A percentile compares a stretch with the other conserved stretches of the same genome.
These are phyloP conservation scores for Xerocomus minutiporus DNA, from an alignment of 1,284 basidiomycete genomes.

Conservation along the genomic window DNA sequence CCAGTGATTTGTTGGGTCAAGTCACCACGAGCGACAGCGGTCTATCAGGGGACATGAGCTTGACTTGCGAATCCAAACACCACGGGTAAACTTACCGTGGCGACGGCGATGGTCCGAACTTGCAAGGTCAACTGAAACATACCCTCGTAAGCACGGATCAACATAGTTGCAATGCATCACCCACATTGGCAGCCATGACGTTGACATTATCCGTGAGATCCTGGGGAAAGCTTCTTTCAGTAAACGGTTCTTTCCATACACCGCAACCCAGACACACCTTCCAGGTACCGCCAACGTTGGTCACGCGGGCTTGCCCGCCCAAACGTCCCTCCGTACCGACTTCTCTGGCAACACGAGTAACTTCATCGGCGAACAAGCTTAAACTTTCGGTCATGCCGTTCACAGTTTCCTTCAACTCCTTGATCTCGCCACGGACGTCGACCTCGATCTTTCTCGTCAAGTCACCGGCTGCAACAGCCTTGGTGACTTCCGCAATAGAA, in stretches of 20 bases:
- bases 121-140: slow-evolving; percentile 78
- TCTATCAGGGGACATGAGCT: slow-evolving; percentile 39
- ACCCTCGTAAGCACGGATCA: slow-evolving; percentile 1
- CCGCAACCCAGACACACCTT: slow-evolving; percentile 53
- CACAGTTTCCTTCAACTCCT: slow-evolving; percentile 82
- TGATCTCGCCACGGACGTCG: slow-evolving; percentile 86
- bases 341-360: slow-evolving; percentile 82
- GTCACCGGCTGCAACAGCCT: slow-evolving; percentile 87
- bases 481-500: slow-evolving; percentile 81
- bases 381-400: slow-evolving; percentile 90
- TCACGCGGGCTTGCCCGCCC: slow-evolving; percentile 83
- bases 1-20: slow-evolving; percentile 91
- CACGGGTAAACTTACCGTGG: slow-evolving; percentile 51
- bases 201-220: slow-evolving; percentile 95
- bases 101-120: slow-evolving; percentile 92
- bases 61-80: not conserved
- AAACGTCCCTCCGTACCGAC: slow-evolving; percentile 90
- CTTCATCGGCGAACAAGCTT: slow-evolving; percentile 84
- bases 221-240: slow-evolving; percentile 21
- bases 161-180: slow-evolving; percentile 25
- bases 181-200: slow-evolving; percentile 78
- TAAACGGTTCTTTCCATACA: not conserved
- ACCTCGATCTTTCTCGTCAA: slow-evolving; percentile 88
- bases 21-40: slow-evolving; percentile 92
- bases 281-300: slow-evolving; percentile 96